Evolutionary conservation across 768 basidiomycete species (phyloP).

Genomic region (Xerocomus spinulosus): DNA sequence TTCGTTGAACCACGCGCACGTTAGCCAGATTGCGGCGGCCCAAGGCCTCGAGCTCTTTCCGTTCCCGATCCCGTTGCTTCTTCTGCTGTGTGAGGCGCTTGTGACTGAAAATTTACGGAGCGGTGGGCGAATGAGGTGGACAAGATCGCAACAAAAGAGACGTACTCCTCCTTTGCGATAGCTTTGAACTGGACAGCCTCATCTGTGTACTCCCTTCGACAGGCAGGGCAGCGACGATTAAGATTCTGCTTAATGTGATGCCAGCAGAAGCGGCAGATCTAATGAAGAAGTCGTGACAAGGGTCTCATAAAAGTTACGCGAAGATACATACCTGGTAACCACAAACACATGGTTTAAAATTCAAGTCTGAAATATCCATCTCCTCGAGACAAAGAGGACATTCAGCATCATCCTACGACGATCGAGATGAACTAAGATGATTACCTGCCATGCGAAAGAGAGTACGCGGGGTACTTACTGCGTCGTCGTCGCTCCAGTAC

Average conservation of each 20-base stretch:
- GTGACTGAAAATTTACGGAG: slow-evolving; percentile 50
- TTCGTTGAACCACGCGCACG: slow-evolving; percentile 94
- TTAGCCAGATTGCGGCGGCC: slow-evolving; percentile 85
- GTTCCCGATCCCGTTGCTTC: slow-evolving; percentile 89
- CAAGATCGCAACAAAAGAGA: slow-evolving; percentile 13
- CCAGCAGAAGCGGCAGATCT: slow-evolving; percentile 99
- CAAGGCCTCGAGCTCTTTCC: slow-evolving; percentile 87
- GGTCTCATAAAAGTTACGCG: slow-evolving; percentile 16
- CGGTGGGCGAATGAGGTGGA: slow-evolving; percentile 13
- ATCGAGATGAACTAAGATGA: slow-evolving; percentile 18
- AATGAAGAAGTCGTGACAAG: slow-evolving; percentile 9
- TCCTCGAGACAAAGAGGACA: slow-evolving; percentile 98
- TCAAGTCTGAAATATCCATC: slow-evolving; percentile 98
- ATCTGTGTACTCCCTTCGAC: slow-evolving; percentile 88
- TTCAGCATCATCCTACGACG: slow-evolving; percentile 85
- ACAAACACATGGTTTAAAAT: slow-evolving; percentile 98
- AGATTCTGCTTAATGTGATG: slow-evolving; percentile 96
- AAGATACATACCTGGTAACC: slow-evolving; percentile 78
- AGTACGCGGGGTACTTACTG: slow-evolving; percentile 41
- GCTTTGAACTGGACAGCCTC: slow-evolving; percentile 94
- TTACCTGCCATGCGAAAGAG: slow-evolving; percentile 8
- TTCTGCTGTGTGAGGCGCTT: slow-evolving; percentile 94
- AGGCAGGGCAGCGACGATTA: slow-evolving; percentile 95
- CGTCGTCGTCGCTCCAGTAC: slow-evolving; percentile 94
- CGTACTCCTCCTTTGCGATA: slow-evolving; percentile 92